Evolutionary conservation across 2,329 filamentous ascomycete species (phyloP).

Genomic region (Ustilaginoidea virens): DNA sequence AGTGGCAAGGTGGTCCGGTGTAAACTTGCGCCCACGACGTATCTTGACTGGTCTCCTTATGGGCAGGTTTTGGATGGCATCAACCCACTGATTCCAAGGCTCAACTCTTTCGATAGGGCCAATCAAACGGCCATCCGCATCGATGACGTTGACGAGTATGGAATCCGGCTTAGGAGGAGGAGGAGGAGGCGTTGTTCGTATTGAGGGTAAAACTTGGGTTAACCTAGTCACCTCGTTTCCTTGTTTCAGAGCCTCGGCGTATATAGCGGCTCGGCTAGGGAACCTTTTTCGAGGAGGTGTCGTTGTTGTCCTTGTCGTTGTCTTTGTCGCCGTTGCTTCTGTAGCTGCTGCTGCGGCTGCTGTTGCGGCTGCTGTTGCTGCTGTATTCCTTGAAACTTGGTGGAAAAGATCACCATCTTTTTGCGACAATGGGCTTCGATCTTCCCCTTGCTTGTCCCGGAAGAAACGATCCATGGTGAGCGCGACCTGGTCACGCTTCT

Average conservation of each 20-base stretch:
- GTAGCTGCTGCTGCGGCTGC: too few relatives aligned
- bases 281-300: too few relatives aligned
- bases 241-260: constrained; percentile 3
- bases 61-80: constrained; percentile 20
- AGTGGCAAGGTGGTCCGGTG: constrained; percentile 19
- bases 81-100: constrained; percentile 24
- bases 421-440: constrained; percentile 6
- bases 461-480: constrained; percentile 20
- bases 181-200: background rate
- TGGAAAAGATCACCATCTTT: constrained; percentile 7
- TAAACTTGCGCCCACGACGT: constrained; percentile 26
- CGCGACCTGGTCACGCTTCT: constrained; percentile 13
- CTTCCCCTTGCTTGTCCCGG: constrained; percentile 13
- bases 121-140: constrained; percentile 21
- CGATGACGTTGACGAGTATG: constrained; percentile 19
- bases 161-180: constrained; percentile 4
- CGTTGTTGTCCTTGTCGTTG: too few relatives aligned
- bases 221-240: constrained; percentile 1
- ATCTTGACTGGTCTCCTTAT: constrained; percentile 25
- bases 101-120: constrained; percentile 21
- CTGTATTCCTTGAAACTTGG: constrained; percentile 2
- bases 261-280: constrained; percentile 1
- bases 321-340: too few relatives aligned
- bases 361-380: background rate
- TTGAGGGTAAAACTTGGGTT: constrained; percentile 2